A percentile compares a stretch with the other conserved stretches of the same genome.
These are phyloP conservation scores for Mycosarcoma mackinlayi DNA, from an alignment of 1,284 basidiomycete species.

Conservation along the genomic window DNA sequence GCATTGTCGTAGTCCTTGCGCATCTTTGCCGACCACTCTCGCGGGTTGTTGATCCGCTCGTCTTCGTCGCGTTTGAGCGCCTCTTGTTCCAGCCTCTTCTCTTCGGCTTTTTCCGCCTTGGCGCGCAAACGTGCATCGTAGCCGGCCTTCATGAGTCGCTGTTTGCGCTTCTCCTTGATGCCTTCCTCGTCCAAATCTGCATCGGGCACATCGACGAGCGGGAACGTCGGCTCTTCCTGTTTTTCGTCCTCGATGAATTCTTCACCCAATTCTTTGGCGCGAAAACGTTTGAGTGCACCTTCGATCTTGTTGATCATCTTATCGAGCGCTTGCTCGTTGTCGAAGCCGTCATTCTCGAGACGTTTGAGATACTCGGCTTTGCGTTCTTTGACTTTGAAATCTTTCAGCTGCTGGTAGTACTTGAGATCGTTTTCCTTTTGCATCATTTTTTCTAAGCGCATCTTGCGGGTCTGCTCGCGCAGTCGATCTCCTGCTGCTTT, in stretches of 20 bases:
- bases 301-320: conserved; percentile 83
- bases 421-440: conserved; percentile 87
- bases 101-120: conserved; percentile 84
- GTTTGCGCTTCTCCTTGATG: conserved; percentile 93
- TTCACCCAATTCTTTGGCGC: conserved; percentile 78
- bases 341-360: conserved; percentile 76
- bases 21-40: conserved; percentile 56
- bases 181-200: conserved; percentile 92
- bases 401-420: conserved; percentile 77
- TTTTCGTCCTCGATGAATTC: conserved; percentile 68
- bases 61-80: conserved; percentile 84
- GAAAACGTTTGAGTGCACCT: conserved; percentile 75
- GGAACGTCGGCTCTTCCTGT: conserved; percentile 84
- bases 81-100: conserved; percentile 73
- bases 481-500: conserved; percentile 86
- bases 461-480: conserved; percentile 91
- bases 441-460: conserved; percentile 77
- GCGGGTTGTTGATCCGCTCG: conserved; percentile 72
- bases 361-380: conserved; percentile 78
- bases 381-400: conserved; percentile 76
- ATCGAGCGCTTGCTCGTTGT: conserved; percentile 76
- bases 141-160: conserved; percentile 91
- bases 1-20: conserved; percentile 70
- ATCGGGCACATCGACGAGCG: conserved; percentile 89
- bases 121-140: conserved; percentile 89